Evolutionary conservation across 176 grass and related monocot genomes (phyloP).

Genomic region (Hordeum vulgare): DNA sequence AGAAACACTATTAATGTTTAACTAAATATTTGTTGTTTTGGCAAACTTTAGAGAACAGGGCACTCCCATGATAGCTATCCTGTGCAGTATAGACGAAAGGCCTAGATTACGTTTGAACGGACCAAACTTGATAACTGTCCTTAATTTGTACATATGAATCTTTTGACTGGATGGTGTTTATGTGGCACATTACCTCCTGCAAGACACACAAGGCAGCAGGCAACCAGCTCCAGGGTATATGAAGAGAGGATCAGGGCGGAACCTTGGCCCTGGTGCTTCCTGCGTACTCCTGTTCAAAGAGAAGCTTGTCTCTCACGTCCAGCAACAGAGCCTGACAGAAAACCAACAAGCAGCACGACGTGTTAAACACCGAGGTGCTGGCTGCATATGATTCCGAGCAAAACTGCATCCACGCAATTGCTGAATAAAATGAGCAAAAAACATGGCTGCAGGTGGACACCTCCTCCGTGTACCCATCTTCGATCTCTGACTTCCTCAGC

Average conservation of each 20-base stretch:
- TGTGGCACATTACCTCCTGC: constrained; percentile 67
- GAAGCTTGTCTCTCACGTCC: no score
- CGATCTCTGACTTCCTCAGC: no score
- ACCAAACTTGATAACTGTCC: not conserved
- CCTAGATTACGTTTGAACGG: not conserved
- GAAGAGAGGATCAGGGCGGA: constrained; percentile 63
- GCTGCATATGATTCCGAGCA: no score
- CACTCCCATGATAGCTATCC: not conserved
- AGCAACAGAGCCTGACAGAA: no score
- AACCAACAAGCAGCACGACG: no score
- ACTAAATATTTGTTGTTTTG: not conserved
- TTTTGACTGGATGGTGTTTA: not conserved
- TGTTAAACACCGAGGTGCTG: no score
- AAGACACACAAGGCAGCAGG: constrained; percentile 71
- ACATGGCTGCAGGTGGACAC: no score
- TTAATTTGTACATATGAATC: not conserved
- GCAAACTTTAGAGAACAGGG: not conserved
- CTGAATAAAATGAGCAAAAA: no score
- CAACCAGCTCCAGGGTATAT: constrained; percentile 82
- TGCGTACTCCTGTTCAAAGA: constrained; percentile 82
- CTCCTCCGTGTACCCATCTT: no score
- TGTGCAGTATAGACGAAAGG: no score
- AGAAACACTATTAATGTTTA: not conserved
- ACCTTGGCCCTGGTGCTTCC: constrained; percentile 80
- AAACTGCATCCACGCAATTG: no score